These are phyloP conservation scores for Ophiostoma ulmi DNA, from an alignment of 2,329 filamentous ascomycete species.

Conservation along the genomic window DNA sequence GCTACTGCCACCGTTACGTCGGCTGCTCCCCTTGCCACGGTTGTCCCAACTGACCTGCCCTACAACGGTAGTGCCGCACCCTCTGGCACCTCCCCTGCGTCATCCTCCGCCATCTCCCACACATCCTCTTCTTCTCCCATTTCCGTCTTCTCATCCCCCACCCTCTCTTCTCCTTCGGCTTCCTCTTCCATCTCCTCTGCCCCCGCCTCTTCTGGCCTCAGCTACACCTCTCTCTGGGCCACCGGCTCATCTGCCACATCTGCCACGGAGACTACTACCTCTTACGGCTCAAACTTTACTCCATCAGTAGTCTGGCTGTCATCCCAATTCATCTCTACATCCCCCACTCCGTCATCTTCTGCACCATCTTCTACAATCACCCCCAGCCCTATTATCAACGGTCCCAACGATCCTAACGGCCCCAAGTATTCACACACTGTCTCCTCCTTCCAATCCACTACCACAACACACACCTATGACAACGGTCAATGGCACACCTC, in stretches of 20 bases:
- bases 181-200: background rate
- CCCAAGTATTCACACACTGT: background rate
- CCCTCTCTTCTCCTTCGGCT: background rate
- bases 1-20: background rate
- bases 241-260: background rate
- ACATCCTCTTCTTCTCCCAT: background rate
- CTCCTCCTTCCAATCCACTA: constrained; percentile 12
- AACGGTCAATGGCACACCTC: constrained; percentile 45
- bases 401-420: background rate
- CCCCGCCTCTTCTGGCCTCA: background rate
- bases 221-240: background rate
- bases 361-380: background rate
- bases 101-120: background rate
- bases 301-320: background rate
- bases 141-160: background rate
- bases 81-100: background rate
- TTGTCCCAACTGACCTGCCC: background rate
- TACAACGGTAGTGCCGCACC: background rate
- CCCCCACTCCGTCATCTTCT: background rate
- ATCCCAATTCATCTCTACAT: background rate
- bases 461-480: constrained; percentile 34
- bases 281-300: constrained; percentile 16
- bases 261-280: constrained; percentile 11
- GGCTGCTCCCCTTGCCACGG: background rate
- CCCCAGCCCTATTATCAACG: background rate